Evolutionary conservation across 129 eudicot species (phyloP), one percentile per base, ranked within the genome.

Genomic region (Scalesia atractyloides): DNA sequence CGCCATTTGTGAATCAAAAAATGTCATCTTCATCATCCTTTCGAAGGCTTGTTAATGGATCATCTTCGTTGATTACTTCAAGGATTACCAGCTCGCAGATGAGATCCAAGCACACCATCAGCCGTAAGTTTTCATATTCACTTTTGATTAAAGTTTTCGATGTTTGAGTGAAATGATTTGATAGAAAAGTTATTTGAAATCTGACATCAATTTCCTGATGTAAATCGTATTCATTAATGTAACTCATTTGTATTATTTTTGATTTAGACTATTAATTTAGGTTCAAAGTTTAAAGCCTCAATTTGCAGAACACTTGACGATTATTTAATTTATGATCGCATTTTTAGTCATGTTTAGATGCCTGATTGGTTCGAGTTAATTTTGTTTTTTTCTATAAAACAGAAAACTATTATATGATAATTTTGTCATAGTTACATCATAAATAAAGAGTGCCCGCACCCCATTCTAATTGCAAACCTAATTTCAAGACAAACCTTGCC

Each of bases 11-110:
- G 24, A 53, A 65, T 66, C 48, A 34, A 75, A 65, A 53, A 75
- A 24, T 24, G 30, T 24, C 2, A 0, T 24, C 30, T 24, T 24
- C 53, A 0, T 22, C 58, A 8, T 47, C 70, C 0, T 47, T 67
- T 33, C 75, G 81, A 46, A 36, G 81, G 22, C 19, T 58, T 68
- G 62, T 68, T 68, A 59, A 36, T 19, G 81, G 75, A 69, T 76
- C 75, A 0, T 68, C 69, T 58, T 73, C 44, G 36, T 18, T 59
- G 20, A 48, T 58, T 34, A 56, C 69, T 34, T 73, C 78, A 20
- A 63, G 63, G 70, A 63, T 63, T 69, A 68, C 36, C 61, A 68
- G 43, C 46, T 30, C 61, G 13, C 75, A 76, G 81, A 76, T n/a
- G n/a, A 34, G 81, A 59, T 58, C 69, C 54, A 68, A 58, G 49